phyloP scores from a whole-genome alignment of 768 basidiomycete genomes.

The Trametes sanguinea region DNA sequence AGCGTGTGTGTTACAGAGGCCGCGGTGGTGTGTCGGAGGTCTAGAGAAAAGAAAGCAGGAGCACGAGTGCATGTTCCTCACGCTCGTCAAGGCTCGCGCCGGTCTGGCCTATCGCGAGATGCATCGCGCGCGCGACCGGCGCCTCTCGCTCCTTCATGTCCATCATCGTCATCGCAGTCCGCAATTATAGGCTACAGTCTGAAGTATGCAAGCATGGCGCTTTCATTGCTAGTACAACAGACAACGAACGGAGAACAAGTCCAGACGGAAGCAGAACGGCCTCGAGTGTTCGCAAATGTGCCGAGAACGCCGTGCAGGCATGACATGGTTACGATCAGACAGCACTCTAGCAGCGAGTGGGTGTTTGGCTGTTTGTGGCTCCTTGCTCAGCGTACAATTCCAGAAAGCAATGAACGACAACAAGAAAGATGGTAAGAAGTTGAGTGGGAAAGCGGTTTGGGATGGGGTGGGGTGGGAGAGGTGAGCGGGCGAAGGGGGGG shows the following conservation, averaged over 20 bases:
- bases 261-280: not conserved
- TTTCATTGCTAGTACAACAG: conserved; percentile 21
- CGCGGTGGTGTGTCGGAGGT: not conserved
- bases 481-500: conserved; percentile 7
- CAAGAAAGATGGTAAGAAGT: conserved; percentile 16
- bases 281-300: not conserved
- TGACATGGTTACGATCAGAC: not conserved
- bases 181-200: not conserved
- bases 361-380: conserved; percentile 3
- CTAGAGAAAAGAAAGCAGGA: conserved; percentile 1
- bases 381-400: conserved; percentile 26
- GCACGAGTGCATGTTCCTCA: conserved; percentile 1
- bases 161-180: no score
- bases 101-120: not conserved
- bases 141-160: no score
- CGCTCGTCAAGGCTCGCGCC: not conserved
- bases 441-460: not conserved
- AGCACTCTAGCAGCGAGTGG: not conserved
- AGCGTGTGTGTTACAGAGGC: not conserved
- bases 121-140: not conserved
- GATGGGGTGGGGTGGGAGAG: conserved; percentile 4
- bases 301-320: not conserved
- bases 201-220: conserved; percentile 11
- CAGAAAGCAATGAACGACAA: conserved; percentile 25
- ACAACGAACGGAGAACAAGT: not conserved